phyloP scores from a whole-genome alignment of 805 yeast species.

The Ogataea neopini region DNA sequence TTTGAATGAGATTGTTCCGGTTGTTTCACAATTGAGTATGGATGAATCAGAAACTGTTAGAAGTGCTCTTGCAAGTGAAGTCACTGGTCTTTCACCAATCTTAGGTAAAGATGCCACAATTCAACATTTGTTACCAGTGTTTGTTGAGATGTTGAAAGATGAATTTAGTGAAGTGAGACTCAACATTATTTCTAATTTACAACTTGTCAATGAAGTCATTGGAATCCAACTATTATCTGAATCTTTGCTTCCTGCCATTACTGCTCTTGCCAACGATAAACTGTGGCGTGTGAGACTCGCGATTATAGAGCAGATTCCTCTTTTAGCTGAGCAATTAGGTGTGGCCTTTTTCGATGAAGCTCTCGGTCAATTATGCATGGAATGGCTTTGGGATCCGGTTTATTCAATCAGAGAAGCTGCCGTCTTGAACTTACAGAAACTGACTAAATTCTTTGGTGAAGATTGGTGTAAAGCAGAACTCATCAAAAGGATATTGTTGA shows the following conservation, averaged over 20 bases:
- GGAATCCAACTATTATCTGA: slow-evolving; percentile 88
- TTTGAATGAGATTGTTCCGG: slow-evolving; percentile 73
- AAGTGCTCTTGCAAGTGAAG: slow-evolving; percentile 85
- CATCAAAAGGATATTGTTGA: slow-evolving; percentile 67
- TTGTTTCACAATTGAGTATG: slow-evolving; percentile 77
- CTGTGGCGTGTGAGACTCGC: slow-evolving; percentile 98
- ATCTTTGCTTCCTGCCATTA: slow-evolving; percentile 89
- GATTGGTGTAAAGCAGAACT: slow-evolving; percentile 90
- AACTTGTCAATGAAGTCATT: slow-evolving; percentile 89
- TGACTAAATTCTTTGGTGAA: slow-evolving; percentile 86
- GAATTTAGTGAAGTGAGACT: slow-evolving; percentile 95
- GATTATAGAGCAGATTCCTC: slow-evolving; percentile 93
- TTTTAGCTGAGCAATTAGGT: slow-evolving; percentile 91
- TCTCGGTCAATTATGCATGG: slow-evolving; percentile 84
- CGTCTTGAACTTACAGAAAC: slow-evolving; percentile 73
- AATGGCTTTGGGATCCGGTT: slow-evolving; percentile 99
- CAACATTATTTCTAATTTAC: slow-evolving; percentile 89
- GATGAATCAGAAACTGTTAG: slow-evolving; percentile 94
- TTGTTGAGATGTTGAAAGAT: slow-evolving; percentile 91
- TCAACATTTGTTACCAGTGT: slow-evolving; percentile 80
- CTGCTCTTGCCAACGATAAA: slow-evolving; percentile 92
- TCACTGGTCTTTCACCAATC: slow-evolving; percentile 83
- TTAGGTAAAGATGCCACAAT: slow-evolving; percentile 83
- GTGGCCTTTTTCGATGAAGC: slow-evolving; percentile 91
- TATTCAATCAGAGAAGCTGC: slow-evolving; percentile 97